Evolutionary conservation across 371 early-diverging fungal species (phyloP), one percentile per base, ranked within the genome.

Genomic region (Rhizopus delemar): DNA sequence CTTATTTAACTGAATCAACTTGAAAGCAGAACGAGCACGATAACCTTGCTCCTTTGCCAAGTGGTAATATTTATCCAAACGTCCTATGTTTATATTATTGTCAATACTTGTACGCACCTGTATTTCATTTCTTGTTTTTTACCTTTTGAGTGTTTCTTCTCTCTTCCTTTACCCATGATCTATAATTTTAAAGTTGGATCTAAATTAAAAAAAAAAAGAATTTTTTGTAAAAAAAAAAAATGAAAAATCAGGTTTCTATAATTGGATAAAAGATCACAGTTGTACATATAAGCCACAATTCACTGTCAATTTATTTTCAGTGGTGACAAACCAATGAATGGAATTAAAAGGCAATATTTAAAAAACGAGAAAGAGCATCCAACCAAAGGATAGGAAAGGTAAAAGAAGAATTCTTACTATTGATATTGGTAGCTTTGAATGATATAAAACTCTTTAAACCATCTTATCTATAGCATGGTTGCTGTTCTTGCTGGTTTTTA

Each of bases 41-140:
- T 97, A 99, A 60, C 99, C 99, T 74, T 99, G 98, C 73, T 99
- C 99, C 85, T 99, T 99, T 74, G 99, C 99, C 82, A 99, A 87
- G 78, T 97, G 94, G 81, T 99, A 99, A 85, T 96, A 99, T 86
- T 99, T 99, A 86, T 99, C 99, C 83, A 99, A 87, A 80, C 99
- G 94, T 56, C 96, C 95, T 82, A 46, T 50, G 4, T 38, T 50
- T 46, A 8, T 31, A 22, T 49, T 32, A 38, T 32, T 38, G 8
- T 7, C 33, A 15, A 4, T 33, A 38, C 29, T 15, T 12, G 16
- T 36, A 5, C 11, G 13, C 5, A 28, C 33, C 38, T n/a, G 8
- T 52, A 13, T 52, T 11, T 22, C 9, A 48, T 13, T 34, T 13
- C 31, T 51, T 31, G 13, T 58, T 28, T 61, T 22, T 56, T 74